These are phyloP conservation scores for Alopecurus myosuroides DNA, from an alignment of 176 grass and related monocot species.

Conservation along the genomic window DNA sequence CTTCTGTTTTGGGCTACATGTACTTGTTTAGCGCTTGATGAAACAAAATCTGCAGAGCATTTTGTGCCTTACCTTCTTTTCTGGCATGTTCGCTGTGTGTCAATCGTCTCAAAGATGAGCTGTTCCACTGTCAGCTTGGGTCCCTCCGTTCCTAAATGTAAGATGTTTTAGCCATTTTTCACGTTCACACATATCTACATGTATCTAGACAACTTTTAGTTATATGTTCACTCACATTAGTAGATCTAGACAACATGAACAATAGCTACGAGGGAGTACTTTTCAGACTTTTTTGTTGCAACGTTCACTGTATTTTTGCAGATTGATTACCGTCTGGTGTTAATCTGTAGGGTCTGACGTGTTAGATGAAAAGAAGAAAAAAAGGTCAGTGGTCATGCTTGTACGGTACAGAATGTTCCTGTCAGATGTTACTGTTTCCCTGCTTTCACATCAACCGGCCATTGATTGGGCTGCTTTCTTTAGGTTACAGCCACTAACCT, in stretches of 20 bases:
- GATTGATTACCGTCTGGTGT: background rate
- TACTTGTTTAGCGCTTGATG: background rate
- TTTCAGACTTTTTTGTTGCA: background rate
- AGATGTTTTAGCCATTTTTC: too few species aligned
- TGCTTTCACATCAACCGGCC: background rate
- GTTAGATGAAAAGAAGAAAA: background rate
- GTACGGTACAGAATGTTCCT: background rate
- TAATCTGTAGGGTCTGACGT: background rate
- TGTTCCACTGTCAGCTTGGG: background rate
- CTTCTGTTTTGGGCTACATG: slow-evolving; percentile 14
- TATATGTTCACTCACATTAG: too few species aligned
- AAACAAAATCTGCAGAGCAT: background rate
- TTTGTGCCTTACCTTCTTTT: background rate
- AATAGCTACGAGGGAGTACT: too few species aligned
- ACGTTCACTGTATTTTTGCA: background rate
- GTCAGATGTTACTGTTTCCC: background rate
- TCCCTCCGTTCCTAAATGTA: too few species aligned
- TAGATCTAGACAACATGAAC: too few species aligned
- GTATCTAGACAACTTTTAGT: too few species aligned
- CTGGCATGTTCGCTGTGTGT: background rate
- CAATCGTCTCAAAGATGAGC: background rate
- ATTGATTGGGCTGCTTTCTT: background rate
- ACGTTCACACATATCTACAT: too few species aligned
- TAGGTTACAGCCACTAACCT: background rate
- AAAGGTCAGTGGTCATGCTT: background rate